Conservation (phyloP, 208 protist genomes). For the Phytomonas sp. region DNA sequence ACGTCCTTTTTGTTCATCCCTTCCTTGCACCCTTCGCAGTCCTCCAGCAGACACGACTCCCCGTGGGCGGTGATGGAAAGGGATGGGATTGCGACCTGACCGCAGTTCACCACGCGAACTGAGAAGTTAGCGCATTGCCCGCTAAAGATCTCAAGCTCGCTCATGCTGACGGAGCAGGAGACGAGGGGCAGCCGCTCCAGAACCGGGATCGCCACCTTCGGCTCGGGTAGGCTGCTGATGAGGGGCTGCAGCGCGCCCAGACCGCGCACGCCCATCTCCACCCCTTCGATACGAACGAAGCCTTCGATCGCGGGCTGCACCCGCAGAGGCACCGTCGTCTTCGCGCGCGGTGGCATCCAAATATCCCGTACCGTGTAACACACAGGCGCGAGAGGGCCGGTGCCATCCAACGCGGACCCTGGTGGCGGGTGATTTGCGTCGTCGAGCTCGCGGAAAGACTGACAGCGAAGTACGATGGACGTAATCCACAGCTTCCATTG, state of each 20-base stretch:
- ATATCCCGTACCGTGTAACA: conserved; percentile 56
- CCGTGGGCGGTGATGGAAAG: conserved; percentile 75
- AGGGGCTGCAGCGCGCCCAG: conserved; percentile 34
- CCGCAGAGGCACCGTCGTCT: conserved; percentile 41
- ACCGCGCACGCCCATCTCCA: conserved; percentile 33
- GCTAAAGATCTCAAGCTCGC: conserved; percentile 75
- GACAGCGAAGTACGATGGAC: conserved; percentile 51
- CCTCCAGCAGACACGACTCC: conserved; percentile 73
- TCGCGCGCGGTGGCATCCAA: conserved; percentile 35
- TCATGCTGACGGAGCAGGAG: conserved; percentile 56
- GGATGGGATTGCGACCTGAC: conserved; percentile 42
- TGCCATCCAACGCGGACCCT: neutral
- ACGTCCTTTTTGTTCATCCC: conserved; percentile 23
- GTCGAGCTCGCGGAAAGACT: neutral
- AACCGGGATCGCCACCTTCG: conserved; percentile 51
- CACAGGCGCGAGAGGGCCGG: conserved; percentile 25
- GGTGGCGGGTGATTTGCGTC: neutral
- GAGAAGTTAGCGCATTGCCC: conserved; percentile 63
- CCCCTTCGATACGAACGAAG: conserved; percentile 51
- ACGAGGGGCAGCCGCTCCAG: conserved; percentile 67
- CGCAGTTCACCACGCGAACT: conserved; percentile 65
- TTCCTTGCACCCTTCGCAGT: conserved; percentile 77
- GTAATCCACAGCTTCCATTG: conserved; percentile 27
- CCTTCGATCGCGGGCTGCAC: conserved; percentile 63
- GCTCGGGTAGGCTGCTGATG: conserved; percentile 19